Evolutionary conservation across 169 alveolate species (phyloP).

Genomic region (Eimeria tenella): DNA sequence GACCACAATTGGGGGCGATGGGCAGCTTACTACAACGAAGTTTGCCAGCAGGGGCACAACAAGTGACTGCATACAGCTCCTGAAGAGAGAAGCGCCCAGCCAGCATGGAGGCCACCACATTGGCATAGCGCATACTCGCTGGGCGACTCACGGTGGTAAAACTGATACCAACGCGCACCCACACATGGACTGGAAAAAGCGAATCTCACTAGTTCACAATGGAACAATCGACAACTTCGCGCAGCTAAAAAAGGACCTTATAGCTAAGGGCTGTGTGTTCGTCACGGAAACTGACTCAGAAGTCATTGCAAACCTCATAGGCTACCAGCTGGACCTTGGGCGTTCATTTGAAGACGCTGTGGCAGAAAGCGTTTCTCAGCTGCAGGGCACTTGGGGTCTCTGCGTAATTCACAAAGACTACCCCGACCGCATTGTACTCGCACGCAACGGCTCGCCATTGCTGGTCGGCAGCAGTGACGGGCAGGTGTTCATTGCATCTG

Average conservation of each 20-base stretch:
- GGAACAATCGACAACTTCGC: constrained; percentile 96
- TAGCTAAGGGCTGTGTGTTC: constrained; percentile 86
- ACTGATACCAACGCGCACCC: constrained; percentile 99
- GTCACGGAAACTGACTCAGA: constrained; percentile 97
- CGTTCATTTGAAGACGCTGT: constrained; percentile 90
- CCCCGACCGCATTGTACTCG: constrained; percentile 93
- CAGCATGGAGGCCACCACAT: constrained; percentile 81
- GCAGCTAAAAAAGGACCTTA: constrained; percentile 85
- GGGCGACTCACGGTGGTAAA: constrained; percentile 99
- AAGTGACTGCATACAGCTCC: constrained; percentile 72
- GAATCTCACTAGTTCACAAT: constrained; percentile 96
- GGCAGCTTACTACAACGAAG: constrained; percentile 87
- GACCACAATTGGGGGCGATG: constrained; percentile 86
- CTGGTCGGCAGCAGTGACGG: constrained; percentile 90
- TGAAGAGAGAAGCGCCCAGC: constrained; percentile 45
- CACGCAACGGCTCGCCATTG: constrained; percentile 96
- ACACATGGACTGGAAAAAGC: constrained; percentile 93
- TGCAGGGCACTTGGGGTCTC: constrained; percentile 98
- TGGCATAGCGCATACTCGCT: constrained; percentile 99
- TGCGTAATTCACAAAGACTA: constrained; percentile 91
- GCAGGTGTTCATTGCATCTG: constrained; percentile 94
- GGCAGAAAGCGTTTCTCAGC: constrained; percentile 88
- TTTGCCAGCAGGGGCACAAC: constrained; percentile 84
- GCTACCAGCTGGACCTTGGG: constrained; percentile 89
- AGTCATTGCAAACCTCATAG: constrained; percentile 96